Evolutionary conservation across 2,329 filamentous ascomycete species (phyloP), one percentile per base, ranked within the genome.

Genomic region (Aspergillus quadricinctus): DNA sequence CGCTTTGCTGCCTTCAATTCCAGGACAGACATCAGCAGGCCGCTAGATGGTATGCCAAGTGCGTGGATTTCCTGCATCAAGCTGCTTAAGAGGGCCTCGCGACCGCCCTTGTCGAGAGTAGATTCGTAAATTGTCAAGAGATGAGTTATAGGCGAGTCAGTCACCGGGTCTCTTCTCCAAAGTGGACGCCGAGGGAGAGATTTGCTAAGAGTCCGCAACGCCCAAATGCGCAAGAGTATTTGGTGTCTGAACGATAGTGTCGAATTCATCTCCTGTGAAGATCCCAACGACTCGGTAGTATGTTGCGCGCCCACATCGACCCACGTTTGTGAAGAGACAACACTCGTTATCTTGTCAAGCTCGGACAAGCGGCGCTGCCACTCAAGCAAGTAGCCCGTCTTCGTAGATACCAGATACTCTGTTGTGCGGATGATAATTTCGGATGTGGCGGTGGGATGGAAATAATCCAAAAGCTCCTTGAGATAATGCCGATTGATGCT

Each of bases 161-260:
- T 64, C 10, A 53, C 49, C 49, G 48, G 29, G n/a, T 52, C 50
- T 29, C 59, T 53, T 29, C 56, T 61, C 56, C 67, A 64, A 53
- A 63, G 55, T 19, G 63, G 59, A 19, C 61, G 62, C 28, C 57
- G 54, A 37, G 58, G 50, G n/a, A 65, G 55, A 7, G 62, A 56
- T 40, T 60, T 61, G 46, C 61, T 65, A 40, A 75, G 56, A 0
- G 62, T 62, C 29, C 66, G 66, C 51, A 74, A 57, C 28, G 59
- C 52, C 72, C 72, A 75, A 11, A 75, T 53, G 25, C 72, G 71
- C 27, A 71, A 31, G 14, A 73, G 53, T 5, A 74, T 66, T 25
- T 64, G 65, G n/a, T 69, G 62, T n/a, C 62, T 62, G 5, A 56
- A 53, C 21, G 64, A 53, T 3, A 64, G n/a, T 8, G 28, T 41